Base-by-base conservation (phyloP, 2,329 filamentous ascomycete genomes). In the Fusarium globosum region DNA sequence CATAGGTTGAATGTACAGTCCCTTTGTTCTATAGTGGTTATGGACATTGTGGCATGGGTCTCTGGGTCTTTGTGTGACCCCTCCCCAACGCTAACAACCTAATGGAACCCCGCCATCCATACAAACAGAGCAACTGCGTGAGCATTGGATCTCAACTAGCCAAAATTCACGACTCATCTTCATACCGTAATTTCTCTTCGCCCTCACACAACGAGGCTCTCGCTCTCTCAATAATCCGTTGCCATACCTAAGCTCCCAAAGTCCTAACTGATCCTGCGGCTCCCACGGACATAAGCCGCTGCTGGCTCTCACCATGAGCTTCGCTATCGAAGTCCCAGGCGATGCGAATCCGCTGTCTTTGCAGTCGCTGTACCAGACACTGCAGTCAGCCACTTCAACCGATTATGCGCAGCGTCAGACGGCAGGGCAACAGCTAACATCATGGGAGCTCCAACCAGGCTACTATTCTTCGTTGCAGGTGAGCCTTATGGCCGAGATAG, bases 271-370 rank as follows among this genome's bases (percentile, higher is more conserved):
- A 42, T 57, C 55, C 51, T 68, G 68, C 56, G 55, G 74, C 59
- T 69, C 68, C 62, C 30, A 65, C 62, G 65, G 76, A 74, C 69
- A 69, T 61, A 69, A 65, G 72, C 69, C 53, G 41, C 61, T 33
- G 56, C 65, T 65, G 67, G 76, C 69, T 68, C 68, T 69, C 66
- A 80, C 68, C 78, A 94, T 94, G 92, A 89, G 86, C 80, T 92
- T 92, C 81, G 83, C 88, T 68, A 90, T 97, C 79, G 94, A 97
- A 84, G 91, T 94, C 68, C 89, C 93, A 12, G 95, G 93, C 73
- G 94, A 96, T 84, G 92, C 94, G 49, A 94, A 88, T 75, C 93
- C 93, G 61, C 85, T 95, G 71, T 90, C 82, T 67, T 82, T 88
- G 65, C 85, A 88, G 66, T 89, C 91, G 79, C 87, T 95, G 33